Conservation (phyloP, 176 grass and related monocot species). For the Lolium multiflorum region DNA sequence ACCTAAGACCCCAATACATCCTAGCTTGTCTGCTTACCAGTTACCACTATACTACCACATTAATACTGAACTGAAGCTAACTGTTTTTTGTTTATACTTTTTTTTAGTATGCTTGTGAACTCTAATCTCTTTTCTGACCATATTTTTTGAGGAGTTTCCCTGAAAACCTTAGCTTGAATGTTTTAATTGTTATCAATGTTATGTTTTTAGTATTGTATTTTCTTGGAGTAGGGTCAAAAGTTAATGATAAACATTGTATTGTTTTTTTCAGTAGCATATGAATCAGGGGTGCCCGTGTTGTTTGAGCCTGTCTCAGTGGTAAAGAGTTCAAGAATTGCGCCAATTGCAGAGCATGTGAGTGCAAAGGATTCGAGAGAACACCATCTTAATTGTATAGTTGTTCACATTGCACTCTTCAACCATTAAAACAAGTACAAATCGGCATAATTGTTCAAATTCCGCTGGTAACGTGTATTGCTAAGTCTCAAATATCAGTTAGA, state of each 20-base stretch:
- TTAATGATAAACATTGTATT: conserved; percentile 33
- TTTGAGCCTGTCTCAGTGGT: conserved; percentile 92
- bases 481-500: not conserved
- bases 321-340: conserved; percentile 80
- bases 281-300: conserved; percentile 71
- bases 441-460: not conserved
- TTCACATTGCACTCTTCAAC: not conserved
- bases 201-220: conserved; percentile 34
- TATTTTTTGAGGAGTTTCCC: conserved; percentile 12
- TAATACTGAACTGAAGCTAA: not conserved
- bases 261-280: conserved; percentile 69
- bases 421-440: not conserved
- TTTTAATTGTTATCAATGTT: not conserved
- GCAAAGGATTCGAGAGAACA: not conserved
- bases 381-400: not conserved
- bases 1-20: not conserved
- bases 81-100: conserved; percentile 3
- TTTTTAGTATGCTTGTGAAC: not conserved
- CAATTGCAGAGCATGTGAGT: conserved; percentile 81
- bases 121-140: not conserved
- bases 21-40: not conserved
- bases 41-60: not conserved
- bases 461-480: not conserved
- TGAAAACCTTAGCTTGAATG: not conserved
- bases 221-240: conserved; percentile 34